Base-by-base conservation (phyloP, 495 filamentous ascomycete genomes). In the Aspergillus leporis region DNA sequence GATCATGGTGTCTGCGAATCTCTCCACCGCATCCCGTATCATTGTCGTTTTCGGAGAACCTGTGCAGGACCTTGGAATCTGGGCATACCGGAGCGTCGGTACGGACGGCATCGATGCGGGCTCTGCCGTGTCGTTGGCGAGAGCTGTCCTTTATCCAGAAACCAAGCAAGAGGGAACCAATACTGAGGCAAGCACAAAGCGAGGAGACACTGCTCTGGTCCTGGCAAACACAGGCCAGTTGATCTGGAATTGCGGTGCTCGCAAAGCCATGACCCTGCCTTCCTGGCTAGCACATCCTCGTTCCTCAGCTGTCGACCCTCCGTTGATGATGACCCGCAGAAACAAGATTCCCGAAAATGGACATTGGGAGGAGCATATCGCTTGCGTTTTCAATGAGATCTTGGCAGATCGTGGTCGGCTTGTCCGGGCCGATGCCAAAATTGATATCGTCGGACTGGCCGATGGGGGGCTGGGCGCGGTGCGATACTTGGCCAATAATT, bases 1-100 rank as follows among this genome's bases (percentile, higher is more conserved):
- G 0, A 90, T 98, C 67, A 78, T 90, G 65, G 66, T 84, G 46
- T 84, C 85, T 14, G 18, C 69, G 34, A 78, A 88, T 53, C 66
- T 96, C 8, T 60, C 70, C 34, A 67, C 62, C n/a, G 84, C 81
- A 28, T 79, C 80, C 19, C 85, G 89, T 13, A 74, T 96, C 10
- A 73, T 95, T n/a, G 69, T 96, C 53, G 75, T 94, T 54, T 81
- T 95, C 61, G 88, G 89, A 58, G 87, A 93, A 58, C 67, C 79
- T 2, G 61, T 55, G 12, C 88, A 95, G 64, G 87, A 93, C 53
- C 77, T 94, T 4, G 91, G 90, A 4, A 75, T 93, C 51, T 84
- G 90, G 62, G 82, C 90, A 6, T 87, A 88, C 65, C 87, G 91
- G 14, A 75, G 82, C 7, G 67, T 88, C 19, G 79, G 83, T 55